These are phyloP conservation scores for Teunomyces aglyptinius DNA, from an alignment of 805 yeast species.

Conservation along the genomic window DNA sequence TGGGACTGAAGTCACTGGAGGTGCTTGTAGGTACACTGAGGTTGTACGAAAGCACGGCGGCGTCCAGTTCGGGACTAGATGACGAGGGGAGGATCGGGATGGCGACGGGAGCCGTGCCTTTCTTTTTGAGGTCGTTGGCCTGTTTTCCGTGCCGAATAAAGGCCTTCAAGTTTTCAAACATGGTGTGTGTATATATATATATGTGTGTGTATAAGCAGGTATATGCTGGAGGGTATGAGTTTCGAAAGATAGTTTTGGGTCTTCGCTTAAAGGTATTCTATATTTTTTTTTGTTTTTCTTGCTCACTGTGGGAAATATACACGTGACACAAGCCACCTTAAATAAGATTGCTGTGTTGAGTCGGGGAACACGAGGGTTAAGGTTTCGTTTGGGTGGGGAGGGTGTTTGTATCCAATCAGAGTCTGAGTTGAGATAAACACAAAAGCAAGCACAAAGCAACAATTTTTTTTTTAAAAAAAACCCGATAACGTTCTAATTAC, in stretches of 20 bases:
- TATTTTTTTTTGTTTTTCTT: no score
- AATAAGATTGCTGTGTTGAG: no score
- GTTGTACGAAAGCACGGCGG: not conserved
- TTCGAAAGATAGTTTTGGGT: not conserved
- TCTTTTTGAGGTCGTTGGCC: constrained; percentile 38
- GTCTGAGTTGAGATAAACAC: no score
- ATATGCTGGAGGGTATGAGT: not conserved
- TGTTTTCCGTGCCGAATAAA: constrained; percentile 65
- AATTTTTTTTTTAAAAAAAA: no score
- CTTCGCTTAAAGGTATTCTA: not conserved
- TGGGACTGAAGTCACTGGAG: constrained; percentile 1
- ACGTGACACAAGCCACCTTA: no score
- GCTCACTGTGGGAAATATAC: no score
- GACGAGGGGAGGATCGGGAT: not conserved
- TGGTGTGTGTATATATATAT: constrained; percentile 2
- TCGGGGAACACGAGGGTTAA: no score
- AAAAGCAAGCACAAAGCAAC: no score
- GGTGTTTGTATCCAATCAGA: no score
- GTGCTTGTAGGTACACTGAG: not conserved
- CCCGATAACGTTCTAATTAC: no score
- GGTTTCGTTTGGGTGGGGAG: no score
- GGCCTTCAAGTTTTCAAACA: constrained; percentile 51
- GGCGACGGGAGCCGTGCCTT: not conserved
- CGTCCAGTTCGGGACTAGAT: constrained; percentile 4
- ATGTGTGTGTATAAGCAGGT: not conserved